Base-by-base conservation (phyloP, 495 filamentous ascomycete species). In the Lentithecium fluviatile region DNA sequence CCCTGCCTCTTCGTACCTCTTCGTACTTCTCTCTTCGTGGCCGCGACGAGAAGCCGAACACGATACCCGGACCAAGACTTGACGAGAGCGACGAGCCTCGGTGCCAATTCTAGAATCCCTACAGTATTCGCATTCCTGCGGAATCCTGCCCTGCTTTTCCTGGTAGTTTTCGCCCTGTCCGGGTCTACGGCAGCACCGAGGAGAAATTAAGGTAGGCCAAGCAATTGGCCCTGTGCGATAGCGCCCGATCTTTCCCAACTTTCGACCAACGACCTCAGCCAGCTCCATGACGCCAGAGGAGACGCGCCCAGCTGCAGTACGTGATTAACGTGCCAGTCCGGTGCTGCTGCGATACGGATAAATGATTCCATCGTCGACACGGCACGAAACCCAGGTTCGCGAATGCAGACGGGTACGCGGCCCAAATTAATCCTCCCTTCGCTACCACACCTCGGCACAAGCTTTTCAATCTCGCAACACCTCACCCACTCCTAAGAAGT, bases 141-240 rank as follows among this genome's bases (percentile, higher is more conserved):
- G 48, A 38, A 43, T 21, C 21, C 37, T 36, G 24, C 36, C 48
- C 13, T 29, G 47, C 56, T 19, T 19, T 49, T 49, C 11, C 43
- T 29, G 24, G 24, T 49, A 17, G 46, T 17, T 8, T 20, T 29
- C 19, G 19, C 8, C 20, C 20, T 46, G n/a, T 17, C 8, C 46
- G 46, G 46, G 24, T 8, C 7, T 23, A 23, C 46, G 25, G 34
- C 32, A 26, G 6, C 21, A 17, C 43, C 32, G 45, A 55, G 37
- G 24, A 62, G 36, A 36, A 43, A 56, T 63, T 63, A 63, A 63
- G 53, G 60, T 63, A 52, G 52, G 60, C 60, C 60, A 63, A 63
- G 60, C 60, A 57, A 52, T 45, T 55, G 34, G 50, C 13, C 42
- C 21, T 52, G 15, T 25, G 13, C 47, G 48, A 61, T 62, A 56